Conservation (phyloP, 78 protist species). For the Creolimax fragrantissima region DNA sequence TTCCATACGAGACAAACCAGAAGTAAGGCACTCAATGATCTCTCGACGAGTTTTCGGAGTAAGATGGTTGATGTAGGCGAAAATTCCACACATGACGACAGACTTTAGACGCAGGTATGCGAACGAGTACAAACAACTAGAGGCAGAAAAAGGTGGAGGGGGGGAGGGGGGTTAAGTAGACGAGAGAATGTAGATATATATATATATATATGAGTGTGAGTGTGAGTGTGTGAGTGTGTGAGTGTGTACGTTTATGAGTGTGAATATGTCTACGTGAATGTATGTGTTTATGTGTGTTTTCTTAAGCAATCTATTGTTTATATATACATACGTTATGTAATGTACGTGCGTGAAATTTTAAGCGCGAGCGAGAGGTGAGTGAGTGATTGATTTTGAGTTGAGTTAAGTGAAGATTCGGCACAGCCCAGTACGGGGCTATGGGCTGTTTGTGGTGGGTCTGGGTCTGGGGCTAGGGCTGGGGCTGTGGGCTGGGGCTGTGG, state of each 20-base stretch:
- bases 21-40: constrained; percentile 16
- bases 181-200: background rate
- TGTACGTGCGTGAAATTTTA: background rate
- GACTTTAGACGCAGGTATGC: background rate
- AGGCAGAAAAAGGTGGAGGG: background rate
- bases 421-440: too few relatives aligned
- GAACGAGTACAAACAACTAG: background rate
- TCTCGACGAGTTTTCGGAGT: background rate
- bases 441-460: too few relatives aligned
- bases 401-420: too few relatives aligned
- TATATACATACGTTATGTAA: background rate
- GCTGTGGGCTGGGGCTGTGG: too few relatives aligned
- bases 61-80: constrained; percentile 45
- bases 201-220: background rate
- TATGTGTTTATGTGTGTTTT: background rate
- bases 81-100: constrained; percentile 47
- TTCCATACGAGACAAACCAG: constrained; percentile 70
- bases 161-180: background rate
- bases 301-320: background rate
- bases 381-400: background rate
- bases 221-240: background rate
- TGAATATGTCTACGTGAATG: background rate
- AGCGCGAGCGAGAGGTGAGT: background rate
- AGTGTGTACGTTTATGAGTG: background rate
- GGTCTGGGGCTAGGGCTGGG: too few relatives aligned